Percentiles rank a stretch among this genome's conserved stretches.
Conservation (phyloP, 208 protist species). For the Sergeia podlipaevii region DNA sequence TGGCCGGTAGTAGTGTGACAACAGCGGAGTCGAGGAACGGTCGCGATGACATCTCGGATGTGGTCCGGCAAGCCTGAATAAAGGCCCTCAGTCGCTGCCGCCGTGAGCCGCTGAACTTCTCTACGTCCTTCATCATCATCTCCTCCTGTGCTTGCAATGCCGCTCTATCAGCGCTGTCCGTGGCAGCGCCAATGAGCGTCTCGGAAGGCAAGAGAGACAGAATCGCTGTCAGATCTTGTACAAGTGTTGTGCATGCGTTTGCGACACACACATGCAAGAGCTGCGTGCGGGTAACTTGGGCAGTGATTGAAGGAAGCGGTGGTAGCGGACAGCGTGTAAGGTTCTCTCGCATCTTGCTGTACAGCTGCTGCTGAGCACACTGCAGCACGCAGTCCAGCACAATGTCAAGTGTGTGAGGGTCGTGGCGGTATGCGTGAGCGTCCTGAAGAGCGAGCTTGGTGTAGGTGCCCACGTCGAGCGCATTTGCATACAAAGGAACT, state of each 20-base stretch:
- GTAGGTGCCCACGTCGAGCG: constrained; percentile 45
- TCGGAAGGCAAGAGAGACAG: constrained; percentile 43
- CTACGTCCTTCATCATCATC: background rate
- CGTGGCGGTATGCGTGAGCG: constrained; percentile 48
- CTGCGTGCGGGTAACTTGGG: constrained; percentile 44
- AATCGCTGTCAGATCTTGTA: constrained; percentile 42
- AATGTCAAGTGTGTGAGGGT: constrained; percentile 47
- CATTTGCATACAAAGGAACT: constrained; percentile 22
- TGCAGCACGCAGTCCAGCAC: constrained; percentile 44
- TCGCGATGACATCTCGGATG: constrained; percentile 23
- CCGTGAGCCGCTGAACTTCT: constrained; percentile 7
- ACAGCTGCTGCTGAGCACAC: constrained; percentile 32
- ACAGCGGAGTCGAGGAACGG: constrained; percentile 45
- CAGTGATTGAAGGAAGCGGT: constrained; percentile 60
- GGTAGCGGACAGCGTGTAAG: constrained; percentile 40
- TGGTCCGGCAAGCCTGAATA: constrained; percentile 20
- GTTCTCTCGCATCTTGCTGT: constrained; percentile 23
- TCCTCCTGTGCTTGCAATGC: background rate
- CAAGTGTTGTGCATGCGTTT: constrained; percentile 59
- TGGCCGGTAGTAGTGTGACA: constrained; percentile 29
- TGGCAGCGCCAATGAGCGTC: background rate
- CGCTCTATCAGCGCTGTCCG: constrained; percentile 2
- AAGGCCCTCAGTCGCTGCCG: constrained; percentile 33
- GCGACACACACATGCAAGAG: constrained; percentile 71
- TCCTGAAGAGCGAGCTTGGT: constrained; percentile 52